Percentiles rank a stretch among this genome's conserved stretches.
Evolutionary conservation across 768 basidiomycete genomes (phyloP).

Genomic region (Rhodotorula paludigena): DNA sequence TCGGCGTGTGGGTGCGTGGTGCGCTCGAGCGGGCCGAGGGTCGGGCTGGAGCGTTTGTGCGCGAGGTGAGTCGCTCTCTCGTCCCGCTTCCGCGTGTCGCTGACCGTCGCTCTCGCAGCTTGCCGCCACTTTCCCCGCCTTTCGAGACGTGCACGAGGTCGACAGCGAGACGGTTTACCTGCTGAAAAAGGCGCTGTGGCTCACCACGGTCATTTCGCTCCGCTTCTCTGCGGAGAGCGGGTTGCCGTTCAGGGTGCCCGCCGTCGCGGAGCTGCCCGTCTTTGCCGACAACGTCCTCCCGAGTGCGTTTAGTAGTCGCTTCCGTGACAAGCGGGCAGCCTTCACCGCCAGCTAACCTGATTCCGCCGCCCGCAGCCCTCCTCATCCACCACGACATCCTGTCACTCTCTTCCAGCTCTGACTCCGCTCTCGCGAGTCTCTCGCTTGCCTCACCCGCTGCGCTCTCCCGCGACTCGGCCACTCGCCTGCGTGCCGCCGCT

Average conservation of each 20-base stretch:
- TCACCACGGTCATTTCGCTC: conserved; percentile 63
- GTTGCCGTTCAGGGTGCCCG: conserved; percentile 60
- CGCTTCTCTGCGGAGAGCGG: conserved; percentile 59
- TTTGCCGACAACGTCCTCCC: conserved; percentile 50
- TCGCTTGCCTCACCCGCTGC: background rate
- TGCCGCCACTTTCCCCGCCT: conserved; percentile 70
- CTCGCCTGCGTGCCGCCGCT: conserved; percentile 18
- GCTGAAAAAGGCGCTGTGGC: conserved; percentile 83
- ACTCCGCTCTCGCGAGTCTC: conserved; percentile 15
- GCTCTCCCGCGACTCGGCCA: background rate
- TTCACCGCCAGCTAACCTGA: conserved; percentile 57
- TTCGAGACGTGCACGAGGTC: conserved; percentile 69
- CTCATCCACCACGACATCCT: conserved; percentile 46
- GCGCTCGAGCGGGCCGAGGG: conserved; percentile 58
- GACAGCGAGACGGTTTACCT: conserved; percentile 55
- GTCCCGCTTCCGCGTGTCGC: background rate
- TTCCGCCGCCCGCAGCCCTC: conserved; percentile 54
- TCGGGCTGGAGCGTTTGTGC: conserved; percentile 51
- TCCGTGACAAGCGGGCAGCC: background rate
- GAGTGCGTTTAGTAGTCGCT: conserved; percentile 50
- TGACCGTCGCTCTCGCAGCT: conserved; percentile 52
- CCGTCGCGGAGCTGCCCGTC: conserved; percentile 10
- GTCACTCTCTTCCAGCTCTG: background rate
- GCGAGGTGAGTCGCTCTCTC: conserved; percentile 53
- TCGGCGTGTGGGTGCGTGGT: conserved; percentile 71